A percentile compares a stretch with the other conserved stretches of the same genome.
Evolutionary conservation across 352 stramenopile genomes (phyloP).

Genomic region (Thalassiosira exigua): DNA sequence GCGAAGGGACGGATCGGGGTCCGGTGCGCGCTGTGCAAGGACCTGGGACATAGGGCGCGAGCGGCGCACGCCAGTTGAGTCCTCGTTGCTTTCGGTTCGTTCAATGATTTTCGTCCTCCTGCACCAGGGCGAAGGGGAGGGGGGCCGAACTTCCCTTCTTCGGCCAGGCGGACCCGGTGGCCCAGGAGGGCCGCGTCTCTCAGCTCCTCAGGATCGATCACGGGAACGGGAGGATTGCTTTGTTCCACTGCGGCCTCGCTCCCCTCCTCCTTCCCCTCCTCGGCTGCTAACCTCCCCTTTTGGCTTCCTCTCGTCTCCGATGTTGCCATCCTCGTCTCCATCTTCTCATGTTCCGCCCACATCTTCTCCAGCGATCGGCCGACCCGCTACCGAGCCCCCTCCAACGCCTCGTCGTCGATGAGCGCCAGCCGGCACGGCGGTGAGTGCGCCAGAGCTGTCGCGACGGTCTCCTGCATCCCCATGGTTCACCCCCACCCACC

Average conservation of each 20-base stretch:
- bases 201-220: slow-evolving; percentile 64
- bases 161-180: slow-evolving; percentile 68
- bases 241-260: neutral
- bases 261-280: slow-evolving; percentile 15
- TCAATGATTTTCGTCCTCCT: too few species aligned
- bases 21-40: slow-evolving; percentile 66
- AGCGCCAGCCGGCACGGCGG: slow-evolving; percentile 73
- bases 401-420: slow-evolving; percentile 76
- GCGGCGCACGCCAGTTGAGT: too few species aligned
- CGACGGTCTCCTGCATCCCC: slow-evolving; percentile 82
- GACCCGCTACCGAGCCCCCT: slow-evolving; percentile 56
- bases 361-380: slow-evolving; percentile 33
- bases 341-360: neutral
- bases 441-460: slow-evolving; percentile 79
- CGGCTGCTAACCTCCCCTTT: too few species aligned
- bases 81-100: too few species aligned
- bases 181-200: slow-evolving; percentile 66
- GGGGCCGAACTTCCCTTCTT: slow-evolving; percentile 64
- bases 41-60: too few species aligned
- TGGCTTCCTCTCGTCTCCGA: too few species aligned
- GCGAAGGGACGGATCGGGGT: slow-evolving; percentile 62
- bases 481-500: slow-evolving; percentile 62
- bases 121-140: too few species aligned
- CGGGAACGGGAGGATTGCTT: too few species aligned
- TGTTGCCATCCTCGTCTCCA: too few species aligned